Base-by-base conservation (phyloP, 495 filamentous ascomycete genomes). In the Xylaria palmicola region DNA sequence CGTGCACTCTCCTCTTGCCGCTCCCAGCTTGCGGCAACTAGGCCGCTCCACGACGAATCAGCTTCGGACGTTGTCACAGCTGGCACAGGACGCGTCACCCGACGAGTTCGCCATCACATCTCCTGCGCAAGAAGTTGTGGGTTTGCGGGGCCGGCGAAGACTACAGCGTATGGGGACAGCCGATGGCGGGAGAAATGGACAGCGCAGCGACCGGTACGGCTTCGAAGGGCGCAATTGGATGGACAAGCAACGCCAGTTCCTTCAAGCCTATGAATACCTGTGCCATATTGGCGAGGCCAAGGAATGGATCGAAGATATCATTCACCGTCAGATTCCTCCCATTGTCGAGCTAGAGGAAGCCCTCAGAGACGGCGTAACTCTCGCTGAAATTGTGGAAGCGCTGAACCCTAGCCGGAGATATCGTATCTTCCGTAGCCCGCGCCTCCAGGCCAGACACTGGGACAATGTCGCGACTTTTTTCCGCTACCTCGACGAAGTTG, bases 221-320 rank as follows among this genome's bases (percentile, higher is more conserved):
- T 97, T 91, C 88, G 88, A 87, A 56, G 90, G 88, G 17, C 85
- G 90, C 43, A 96, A 91, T 67, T 98, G 94, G 95, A 98, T 99
- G 93, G 95, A 99, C 72, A 92, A 94, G 71, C 91, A 97, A 71
- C 84, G 95, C 50, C 92, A 98, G 70, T 98, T 96, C 69, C 78
- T 98, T 34, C 92, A 96, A 74, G 95, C 95, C 9, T 99, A 99
- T 70, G 95, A 99, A 73, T 99, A 99, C 69, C 86, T 99, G 40
- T 99, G 95, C 68, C 95, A 99, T 69, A 98, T 99, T 68, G 95
- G 95, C 65, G 95, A 99, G 81, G 95, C 95, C 47, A 98, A 98
- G 72, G 92, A 98, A 73, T 99, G 95, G 95, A 95, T 99, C 44
- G 94, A 98, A 73, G 92, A 93, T 66, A 85, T 97, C 27, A 93